Evolutionary conservation across 1,139 yeast species (phyloP), one percentile per base, ranked within the genome.

Genomic region (Yamadazyma dendronema): DNA sequence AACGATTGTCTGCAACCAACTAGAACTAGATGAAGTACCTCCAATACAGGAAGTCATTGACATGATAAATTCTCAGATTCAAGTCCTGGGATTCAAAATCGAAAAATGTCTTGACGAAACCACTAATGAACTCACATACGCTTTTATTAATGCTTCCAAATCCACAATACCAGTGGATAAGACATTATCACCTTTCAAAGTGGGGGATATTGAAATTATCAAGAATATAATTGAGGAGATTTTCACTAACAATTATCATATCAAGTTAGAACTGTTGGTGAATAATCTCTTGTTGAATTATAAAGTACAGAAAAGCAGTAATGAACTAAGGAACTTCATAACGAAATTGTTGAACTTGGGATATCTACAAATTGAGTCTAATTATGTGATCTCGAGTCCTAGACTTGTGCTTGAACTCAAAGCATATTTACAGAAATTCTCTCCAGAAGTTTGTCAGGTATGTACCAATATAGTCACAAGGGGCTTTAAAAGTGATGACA

Each of bases 381-480:
- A 54, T 17, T 59, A 59, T 35, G 48, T 69, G n/a, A 44, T 67
- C 16, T 50, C 66, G 12, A 68, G 81, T 2, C 51, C 69, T 1
- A 54, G 76, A 17, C 51, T 74, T 1, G 43, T 79, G 7, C 58
- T 73, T 8, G 87, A 80, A 44, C 57, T 80, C 36, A 65, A 67
- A 38, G 53, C 56, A 24, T 74, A 67, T 46, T 51, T 80, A 4
- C 56, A 56, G 4, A 58, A 59, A 23, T 82, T 79, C 2, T 62
- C 68, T 17, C 51, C 81, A 1, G 54, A 66, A 5, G 26, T 52
- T 9, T 83, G 90, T 49, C 46, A 49, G 19, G 79, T 75, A 14
- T 83, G 89, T 54, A 58, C 62, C n/a, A 77, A 72, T 25, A 58
- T 81, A 11, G 76, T 79, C 5, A 81, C 86, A 0, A 44, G 70